phyloP scores from a whole-genome alignment of 306 rosid species.

The Trifolium pratense region DNA sequence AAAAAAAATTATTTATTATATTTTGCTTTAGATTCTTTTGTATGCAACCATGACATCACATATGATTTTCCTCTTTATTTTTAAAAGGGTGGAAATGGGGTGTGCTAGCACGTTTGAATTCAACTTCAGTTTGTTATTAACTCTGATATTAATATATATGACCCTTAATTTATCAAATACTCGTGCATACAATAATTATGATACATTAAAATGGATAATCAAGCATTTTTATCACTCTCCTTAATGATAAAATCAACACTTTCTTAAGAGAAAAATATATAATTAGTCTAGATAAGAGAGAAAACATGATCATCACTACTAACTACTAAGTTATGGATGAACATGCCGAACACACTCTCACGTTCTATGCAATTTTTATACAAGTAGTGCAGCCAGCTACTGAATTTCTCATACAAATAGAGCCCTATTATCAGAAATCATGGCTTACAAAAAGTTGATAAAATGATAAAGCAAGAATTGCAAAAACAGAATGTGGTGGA shows the following conservation, averaged over 20 bases:
- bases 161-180: slow-evolving; percentile 19
- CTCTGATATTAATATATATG: not conserved
- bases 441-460: slow-evolving; percentile 10
- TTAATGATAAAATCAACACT: slow-evolving; percentile 43
- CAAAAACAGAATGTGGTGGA: slow-evolving; percentile 59
- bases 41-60: not conserved
- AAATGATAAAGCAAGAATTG: not conserved
- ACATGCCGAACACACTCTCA: slow-evolving; percentile 46
- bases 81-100: not conserved
- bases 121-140: slow-evolving; percentile 1
- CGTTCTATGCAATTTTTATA: not conserved
- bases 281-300: slow-evolving; percentile 24
- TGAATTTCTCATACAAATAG: slow-evolving; percentile 1
- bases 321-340: slow-evolving; percentile 44
- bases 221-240: not conserved
- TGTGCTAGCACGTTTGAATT: slow-evolving; percentile 32
- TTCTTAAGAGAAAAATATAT: slow-evolving; percentile 9
- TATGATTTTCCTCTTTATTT: not conserved
- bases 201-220: not conserved
- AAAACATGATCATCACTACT: slow-evolving; percentile 54
- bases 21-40: slow-evolving; percentile 12
- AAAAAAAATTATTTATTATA: not conserved
- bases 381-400: not conserved
- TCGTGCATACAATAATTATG: slow-evolving; percentile 10
- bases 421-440: not conserved